Evolutionary conservation across 2,329 filamentous ascomycete genomes (phyloP), one percentile per base, ranked within the genome.

Genomic region (Xylaria polymorpha): DNA sequence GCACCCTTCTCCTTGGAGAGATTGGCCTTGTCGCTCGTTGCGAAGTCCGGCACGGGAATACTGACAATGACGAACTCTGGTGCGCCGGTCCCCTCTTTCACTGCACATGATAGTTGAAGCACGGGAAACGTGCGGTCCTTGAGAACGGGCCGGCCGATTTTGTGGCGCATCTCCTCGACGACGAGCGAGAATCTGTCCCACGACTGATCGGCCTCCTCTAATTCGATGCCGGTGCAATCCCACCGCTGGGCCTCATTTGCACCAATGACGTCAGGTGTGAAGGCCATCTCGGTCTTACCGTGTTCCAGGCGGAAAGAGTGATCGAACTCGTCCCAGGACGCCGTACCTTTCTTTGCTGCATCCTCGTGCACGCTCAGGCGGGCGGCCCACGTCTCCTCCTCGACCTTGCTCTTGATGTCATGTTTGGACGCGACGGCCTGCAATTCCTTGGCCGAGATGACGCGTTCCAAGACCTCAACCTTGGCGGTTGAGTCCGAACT

Each of bases 111-210:
- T 64, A 91, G 81, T 76, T 92, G 87, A 59, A 94, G 77, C 2
- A 91, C 88, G 18, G 89, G 85, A 73, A 94, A 94, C 2, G 87
- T 85, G 59, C 92, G 88, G 71, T 90, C 86, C 67, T 85, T 84
- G 8, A 93, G 81, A n/a, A 88, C 83, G 3, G 83, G 81, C 0
- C 86, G 86, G 41, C 82, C 80, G 61, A 94, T 83, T 55, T 83
- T 83, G 77, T 94, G 91, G 64, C 85, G 85, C 84, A 92, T 91
- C 80, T 93, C 89, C 70, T 86, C 85, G 25, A 92, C 81, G 73
- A 76, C 75, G 20, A 90, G 78, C 39, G 80, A 81, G 74, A 88
- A 85, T 53, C 82, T 77, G 0, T 74, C 79, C 86, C 86, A 90
- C 25, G 65, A 76, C 61, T 78, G 75, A 0, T 76, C 82, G 7